These are phyloP conservation scores for Solanum hybrid DNA, from an alignment of 305 asterid species.

Conservation along the genomic window DNA sequence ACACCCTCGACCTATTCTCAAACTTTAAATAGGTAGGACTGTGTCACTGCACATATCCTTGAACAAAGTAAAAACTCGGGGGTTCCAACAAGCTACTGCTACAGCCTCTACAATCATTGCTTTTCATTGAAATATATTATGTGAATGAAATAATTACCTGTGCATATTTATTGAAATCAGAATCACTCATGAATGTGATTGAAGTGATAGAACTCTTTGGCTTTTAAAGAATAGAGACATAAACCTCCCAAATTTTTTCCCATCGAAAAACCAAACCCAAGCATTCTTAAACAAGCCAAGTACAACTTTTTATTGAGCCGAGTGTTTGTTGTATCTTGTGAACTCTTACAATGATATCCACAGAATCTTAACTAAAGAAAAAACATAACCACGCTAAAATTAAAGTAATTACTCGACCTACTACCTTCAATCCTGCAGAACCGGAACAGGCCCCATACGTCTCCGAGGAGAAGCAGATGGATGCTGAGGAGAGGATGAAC, in stretches of 20 bases:
- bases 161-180: neutral
- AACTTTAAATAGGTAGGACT: neutral
- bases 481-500: slow-evolving; percentile 11
- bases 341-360: neutral
- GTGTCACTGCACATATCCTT: neutral
- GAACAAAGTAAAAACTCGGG: neutral
- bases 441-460: slow-evolving; percentile 15
- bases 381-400: neutral
- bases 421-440: slow-evolving; percentile 14
- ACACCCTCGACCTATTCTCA: neutral
- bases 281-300: neutral
- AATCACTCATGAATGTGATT: neutral
- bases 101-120: neutral
- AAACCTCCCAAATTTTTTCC: neutral
- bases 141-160: neutral
- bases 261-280: neutral
- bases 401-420: neutral
- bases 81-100: neutral
- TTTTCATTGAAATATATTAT: neutral
- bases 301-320: neutral
- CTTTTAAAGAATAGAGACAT: neutral
- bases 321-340: neutral
- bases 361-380: no score
- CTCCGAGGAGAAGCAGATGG: slow-evolving; percentile 14
- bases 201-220: neutral